Base-by-base conservation (phyloP, 2,329 filamentous ascomycete genomes). In the Diplocarpon mali region DNA sequence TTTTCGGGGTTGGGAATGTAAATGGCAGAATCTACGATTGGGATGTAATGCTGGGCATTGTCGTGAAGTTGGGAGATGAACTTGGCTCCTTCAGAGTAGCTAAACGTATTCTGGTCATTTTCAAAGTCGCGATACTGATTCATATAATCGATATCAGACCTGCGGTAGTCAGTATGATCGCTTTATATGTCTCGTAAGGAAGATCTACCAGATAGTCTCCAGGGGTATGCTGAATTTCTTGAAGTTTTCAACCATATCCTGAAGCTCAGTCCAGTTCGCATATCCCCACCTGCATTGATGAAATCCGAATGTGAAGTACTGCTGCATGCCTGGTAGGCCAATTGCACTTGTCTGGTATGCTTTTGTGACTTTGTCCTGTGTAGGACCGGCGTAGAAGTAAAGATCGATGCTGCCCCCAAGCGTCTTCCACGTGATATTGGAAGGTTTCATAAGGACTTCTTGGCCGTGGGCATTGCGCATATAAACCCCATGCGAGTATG, bases 201-300 rank as follows among this genome's bases (percentile, higher is more conserved):
- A 13, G 9, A 44, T 69, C 51, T 73, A 50, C 80, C 80, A 85
- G 62, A 86, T 80, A 2, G 79, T 83, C 60, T 88, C 83, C 1
- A 87, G 66, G 0, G 82, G 81, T 45, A 88, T 85, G 13, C 69
- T 65, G 34, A 76, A 74, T 39, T 69, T 67, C 30, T 71, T 73
- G 63, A 85, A 85, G 60, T 76, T 79, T 48, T 76, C 73, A 5
- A 85, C 72, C 1, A 85, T 80, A 40, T 78, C 73, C 50, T 81
- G 72, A 2, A 86, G 58, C 24, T 76, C 70, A 1, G 75, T 73
- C 77, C 82, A 87, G 55, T 85, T 86, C 32, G 72, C 67, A 60
- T 92, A 92, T 1, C 85, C 86, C 79, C 85, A 92, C 47, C 84
- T 73, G 55, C 85, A 90, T 60, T 93, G 85, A 53, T 93, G 86